These are phyloP conservation scores for Hibiscus mutabilis DNA, from an alignment of 345 rosid species.

Conservation along the genomic window DNA sequence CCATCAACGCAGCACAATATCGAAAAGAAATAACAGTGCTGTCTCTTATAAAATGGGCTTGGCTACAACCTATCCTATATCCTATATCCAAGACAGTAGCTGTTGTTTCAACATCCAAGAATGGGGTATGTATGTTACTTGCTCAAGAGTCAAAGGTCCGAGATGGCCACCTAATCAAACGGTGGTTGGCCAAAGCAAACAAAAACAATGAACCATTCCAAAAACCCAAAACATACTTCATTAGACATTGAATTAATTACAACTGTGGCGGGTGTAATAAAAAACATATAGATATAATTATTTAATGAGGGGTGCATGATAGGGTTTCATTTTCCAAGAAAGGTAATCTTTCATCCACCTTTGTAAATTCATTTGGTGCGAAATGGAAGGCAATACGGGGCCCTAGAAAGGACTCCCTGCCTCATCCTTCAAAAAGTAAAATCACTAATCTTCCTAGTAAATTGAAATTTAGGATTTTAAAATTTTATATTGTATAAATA, in stretches of 20 bases:
- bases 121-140: background rate
- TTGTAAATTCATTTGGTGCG: constrained; percentile 2
- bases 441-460: no score
- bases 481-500: background rate
- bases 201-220: background rate
- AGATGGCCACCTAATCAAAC: background rate
- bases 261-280: background rate
- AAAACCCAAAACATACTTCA: background rate
- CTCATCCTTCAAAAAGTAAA: background rate
- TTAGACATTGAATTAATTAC: background rate
- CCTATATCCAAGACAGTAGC: background rate
- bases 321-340: constrained; percentile 51
- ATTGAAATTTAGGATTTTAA: background rate
- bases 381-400: constrained; percentile 2
- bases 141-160: background rate
- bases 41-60: no score
- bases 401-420: background rate
- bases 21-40: no score
- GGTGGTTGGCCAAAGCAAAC: background rate
- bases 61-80: no score
- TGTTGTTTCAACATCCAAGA: background rate
- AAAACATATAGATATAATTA: no score
- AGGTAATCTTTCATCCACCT: constrained; percentile 9
- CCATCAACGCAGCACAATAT: no score
- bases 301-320: background rate